Evolutionary conservation across 148 eudicot species (phyloP).

Genomic region (Arctostaphylos glauca): DNA sequence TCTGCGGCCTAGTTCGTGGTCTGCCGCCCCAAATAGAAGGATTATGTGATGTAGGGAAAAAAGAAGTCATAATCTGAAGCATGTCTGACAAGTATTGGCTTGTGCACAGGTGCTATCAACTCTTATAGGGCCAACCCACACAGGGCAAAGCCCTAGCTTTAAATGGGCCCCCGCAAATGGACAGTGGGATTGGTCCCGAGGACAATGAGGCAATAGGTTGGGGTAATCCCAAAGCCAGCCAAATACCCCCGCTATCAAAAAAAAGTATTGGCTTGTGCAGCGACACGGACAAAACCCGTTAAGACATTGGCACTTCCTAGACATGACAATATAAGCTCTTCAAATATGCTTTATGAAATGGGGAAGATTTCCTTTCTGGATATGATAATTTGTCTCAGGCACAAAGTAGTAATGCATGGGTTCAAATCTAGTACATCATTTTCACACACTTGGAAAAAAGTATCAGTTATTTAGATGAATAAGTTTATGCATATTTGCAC

Average conservation of each 20-base stretch:
- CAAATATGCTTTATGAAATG: not conserved
- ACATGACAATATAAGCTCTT: not conserved
- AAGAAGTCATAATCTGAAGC: too few species aligned
- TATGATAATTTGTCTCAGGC: not conserved
- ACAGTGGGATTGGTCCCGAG: too few species aligned
- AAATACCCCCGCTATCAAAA: too few species aligned
- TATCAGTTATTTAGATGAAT: too few species aligned
- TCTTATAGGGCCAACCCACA: too few species aligned
- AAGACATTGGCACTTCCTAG: not conserved
- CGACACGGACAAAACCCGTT: not conserved
- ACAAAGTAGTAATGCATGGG: not conserved
- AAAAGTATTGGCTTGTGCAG: not conserved
- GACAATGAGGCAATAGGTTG: too few species aligned
- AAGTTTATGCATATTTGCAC: not conserved
- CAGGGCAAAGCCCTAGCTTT: too few species aligned
- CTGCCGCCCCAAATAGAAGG: not conserved
- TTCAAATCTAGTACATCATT: too few species aligned
- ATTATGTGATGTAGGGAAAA: not conserved
- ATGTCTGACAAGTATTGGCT: not conserved
- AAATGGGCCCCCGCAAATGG: too few species aligned
- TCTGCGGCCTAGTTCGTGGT: not conserved
- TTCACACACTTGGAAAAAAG: too few species aligned
- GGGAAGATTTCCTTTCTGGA: not conserved
- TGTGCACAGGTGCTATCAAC: not conserved
- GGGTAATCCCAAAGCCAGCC: too few species aligned